Conservation (phyloP, 1,139 yeast species). For the Kodamaea sp. region DNA sequence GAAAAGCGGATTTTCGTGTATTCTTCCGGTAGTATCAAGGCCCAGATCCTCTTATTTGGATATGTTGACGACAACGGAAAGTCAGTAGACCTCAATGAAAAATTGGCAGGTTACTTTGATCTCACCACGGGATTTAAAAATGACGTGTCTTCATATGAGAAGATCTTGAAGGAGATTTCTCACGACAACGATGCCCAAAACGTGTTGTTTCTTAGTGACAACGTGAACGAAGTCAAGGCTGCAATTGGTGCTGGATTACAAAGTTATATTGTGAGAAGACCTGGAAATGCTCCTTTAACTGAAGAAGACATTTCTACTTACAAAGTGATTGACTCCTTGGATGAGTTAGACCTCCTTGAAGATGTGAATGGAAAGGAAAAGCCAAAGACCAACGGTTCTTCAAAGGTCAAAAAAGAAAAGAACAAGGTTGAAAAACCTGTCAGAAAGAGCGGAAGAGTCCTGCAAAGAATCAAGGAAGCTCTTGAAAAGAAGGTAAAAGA, state of each 20-base stretch:
- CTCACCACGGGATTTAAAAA: slow-evolving; percentile 80
- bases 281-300: slow-evolving; percentile 68
- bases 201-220: slow-evolving; percentile 76
- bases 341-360: slow-evolving; percentile 1
- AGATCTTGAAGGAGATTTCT: slow-evolving; percentile 54
- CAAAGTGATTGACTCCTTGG: slow-evolving; percentile 8
- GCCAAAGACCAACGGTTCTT: too few species aligned
- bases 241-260: slow-evolving; percentile 68
- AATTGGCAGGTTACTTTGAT: slow-evolving; percentile 73
- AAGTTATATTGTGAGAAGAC: slow-evolving; percentile 62
- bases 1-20: slow-evolving; percentile 60
- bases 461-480: too few species aligned
- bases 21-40: slow-evolving; percentile 89
- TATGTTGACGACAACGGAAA: slow-evolving; percentile 47
- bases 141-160: slow-evolving; percentile 56
- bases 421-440: too few species aligned
- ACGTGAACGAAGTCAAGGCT: slow-evolving; percentile 66
- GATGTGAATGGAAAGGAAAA: not conserved
- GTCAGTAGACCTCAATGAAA: slow-evolving; percentile 51
- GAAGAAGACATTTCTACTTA: slow-evolving; percentile 22
- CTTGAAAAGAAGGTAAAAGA: too few species aligned
- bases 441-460: too few species aligned
- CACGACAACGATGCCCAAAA: slow-evolving; percentile 21
- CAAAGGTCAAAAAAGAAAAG: too few species aligned
- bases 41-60: slow-evolving; percentile 75